phyloP scores from a whole-genome alignment of 805 yeast species.

The Metschnikowia picachoensis region DNA sequence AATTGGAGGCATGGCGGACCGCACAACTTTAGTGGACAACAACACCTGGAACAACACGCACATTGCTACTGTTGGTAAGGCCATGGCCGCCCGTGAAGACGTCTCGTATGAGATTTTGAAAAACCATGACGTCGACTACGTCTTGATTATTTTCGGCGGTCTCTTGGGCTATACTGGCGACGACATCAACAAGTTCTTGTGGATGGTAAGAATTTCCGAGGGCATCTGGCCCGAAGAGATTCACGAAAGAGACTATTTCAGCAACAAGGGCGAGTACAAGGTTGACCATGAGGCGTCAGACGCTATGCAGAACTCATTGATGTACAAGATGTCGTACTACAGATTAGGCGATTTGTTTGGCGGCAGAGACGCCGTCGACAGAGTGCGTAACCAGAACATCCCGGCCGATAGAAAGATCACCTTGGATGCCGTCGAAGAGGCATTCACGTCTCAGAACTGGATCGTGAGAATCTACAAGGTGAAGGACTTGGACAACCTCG shows the following conservation, averaged over 20 bases:
- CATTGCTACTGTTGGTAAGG: slow-evolving; percentile 98
- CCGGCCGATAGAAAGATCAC: slow-evolving; percentile 45
- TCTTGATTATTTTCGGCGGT: slow-evolving; percentile 92
- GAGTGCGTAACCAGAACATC: slow-evolving; percentile 84
- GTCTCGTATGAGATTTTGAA: slow-evolving; percentile 83
- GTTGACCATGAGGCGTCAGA: slow-evolving; percentile 78
- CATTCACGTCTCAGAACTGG: slow-evolving; percentile 94
- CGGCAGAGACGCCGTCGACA: slow-evolving; percentile 64
- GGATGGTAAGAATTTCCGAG: slow-evolving; percentile 99
- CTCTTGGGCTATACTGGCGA: slow-evolving; percentile 91
- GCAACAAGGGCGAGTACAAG: slow-evolving; percentile 80
- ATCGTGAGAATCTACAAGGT: slow-evolving; percentile 90
- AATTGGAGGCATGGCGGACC: slow-evolving; percentile 99
- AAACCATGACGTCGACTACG: slow-evolving; percentile 93
- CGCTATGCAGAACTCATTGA: slow-evolving; percentile 82
- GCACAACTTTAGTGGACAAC: slow-evolving; percentile 97
- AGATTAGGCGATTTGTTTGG: slow-evolving; percentile 71
- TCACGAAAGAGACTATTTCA: slow-evolving; percentile 78
- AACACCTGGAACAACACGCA: slow-evolving; percentile 99
- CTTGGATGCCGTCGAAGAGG: slow-evolving; percentile 85
- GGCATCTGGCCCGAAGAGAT: slow-evolving; percentile 99
- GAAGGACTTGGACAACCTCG: slow-evolving; percentile 81
- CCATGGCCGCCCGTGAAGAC: slow-evolving; percentile 88
- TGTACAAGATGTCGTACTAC: slow-evolving; percentile 94
- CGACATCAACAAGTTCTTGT: slow-evolving; percentile 91